Conservation (phyloP, 2,329 filamentous ascomycete genomes). For the Teratosphaeria pseudoeucalypti region DNA sequence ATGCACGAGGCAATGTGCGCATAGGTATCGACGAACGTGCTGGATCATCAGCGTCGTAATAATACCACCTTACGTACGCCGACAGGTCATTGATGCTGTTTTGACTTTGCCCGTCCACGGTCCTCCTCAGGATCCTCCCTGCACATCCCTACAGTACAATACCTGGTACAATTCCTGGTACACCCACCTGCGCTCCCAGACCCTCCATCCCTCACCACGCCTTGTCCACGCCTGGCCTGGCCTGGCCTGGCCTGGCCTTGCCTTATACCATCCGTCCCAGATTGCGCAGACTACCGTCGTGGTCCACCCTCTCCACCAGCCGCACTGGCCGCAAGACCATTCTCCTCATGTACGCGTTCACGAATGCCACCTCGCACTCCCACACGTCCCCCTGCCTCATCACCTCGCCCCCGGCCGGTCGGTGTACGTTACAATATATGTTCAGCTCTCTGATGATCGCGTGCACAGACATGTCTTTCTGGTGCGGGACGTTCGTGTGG, state of each 20-base stretch:
- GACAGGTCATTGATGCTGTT: background rate
- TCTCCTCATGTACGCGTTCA: slow-evolving; percentile 26
- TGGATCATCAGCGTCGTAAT: background rate
- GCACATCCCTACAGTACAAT: background rate
- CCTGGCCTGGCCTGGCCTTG: too few species aligned
- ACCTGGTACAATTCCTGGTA: background rate
- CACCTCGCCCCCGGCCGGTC: background rate
- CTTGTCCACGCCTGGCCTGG: too few species aligned
- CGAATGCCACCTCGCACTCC: slow-evolving; percentile 31
- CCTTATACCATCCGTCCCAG: background rate
- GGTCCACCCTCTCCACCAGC: slow-evolving; percentile 22
- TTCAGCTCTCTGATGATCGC: slow-evolving; percentile 14
- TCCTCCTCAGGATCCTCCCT: background rate
- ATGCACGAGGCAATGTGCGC: too few species aligned
- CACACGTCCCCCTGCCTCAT: slow-evolving; percentile 32
- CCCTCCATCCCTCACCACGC: too few species aligned
- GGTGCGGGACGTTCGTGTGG: slow-evolving; percentile 5
- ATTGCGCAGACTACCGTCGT: background rate
- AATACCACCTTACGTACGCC: background rate
- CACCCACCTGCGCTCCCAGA: background rate
- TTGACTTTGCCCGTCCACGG: background rate
- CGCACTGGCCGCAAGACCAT: slow-evolving; percentile 29
- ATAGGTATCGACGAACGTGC: too few species aligned
- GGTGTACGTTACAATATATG: background rate
- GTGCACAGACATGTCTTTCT: slow-evolving; percentile 1